Conservation (phyloP, 306 rosid genomes). For the Quercus wislizeni region DNA sequence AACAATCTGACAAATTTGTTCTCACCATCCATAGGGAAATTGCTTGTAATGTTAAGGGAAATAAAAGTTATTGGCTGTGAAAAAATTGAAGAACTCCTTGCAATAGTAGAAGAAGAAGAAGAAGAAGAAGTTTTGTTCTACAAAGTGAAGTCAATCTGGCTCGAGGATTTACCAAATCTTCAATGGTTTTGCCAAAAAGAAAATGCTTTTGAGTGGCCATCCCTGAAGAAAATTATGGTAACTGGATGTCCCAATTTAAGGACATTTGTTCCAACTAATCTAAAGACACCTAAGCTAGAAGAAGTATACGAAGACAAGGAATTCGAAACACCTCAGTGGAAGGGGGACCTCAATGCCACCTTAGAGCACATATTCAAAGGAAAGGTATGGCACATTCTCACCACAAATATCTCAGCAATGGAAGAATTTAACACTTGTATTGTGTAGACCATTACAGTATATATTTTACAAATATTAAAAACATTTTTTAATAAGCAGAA, state of each 20-base stretch:
- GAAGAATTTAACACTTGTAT: too few relatives aligned
- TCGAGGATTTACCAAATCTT: fast-evolving
- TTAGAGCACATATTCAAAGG: too few relatives aligned
- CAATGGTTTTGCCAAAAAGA: not conserved
- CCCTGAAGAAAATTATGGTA: not conserved
- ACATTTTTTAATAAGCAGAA: too few relatives aligned
- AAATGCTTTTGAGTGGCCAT: not conserved
- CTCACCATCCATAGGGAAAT: not conserved
- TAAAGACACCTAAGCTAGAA: not conserved
- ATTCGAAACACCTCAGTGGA: too few relatives aligned
- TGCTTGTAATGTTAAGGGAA: too few relatives aligned
- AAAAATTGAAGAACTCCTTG: not conserved
- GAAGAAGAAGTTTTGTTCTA: not conserved
- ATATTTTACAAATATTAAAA: too few relatives aligned
- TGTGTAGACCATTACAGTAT: too few relatives aligned
- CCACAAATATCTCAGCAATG: too few relatives aligned
- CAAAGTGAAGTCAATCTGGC: not conserved
- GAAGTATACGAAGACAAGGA: not conserved
- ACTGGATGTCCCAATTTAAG: not conserved
- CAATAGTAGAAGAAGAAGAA: not conserved
- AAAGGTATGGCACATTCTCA: too few relatives aligned
- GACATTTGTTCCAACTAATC: not conserved
- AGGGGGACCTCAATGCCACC: too few relatives aligned
- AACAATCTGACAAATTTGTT: not conserved
- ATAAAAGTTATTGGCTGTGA: fast-evolving